A percentile compares a stretch with the other conserved stretches of the same genome.
Evolutionary conservation across 2,329 filamentous ascomycete species (phyloP).

Genomic region (Pseudopithomyces maydicus): DNA sequence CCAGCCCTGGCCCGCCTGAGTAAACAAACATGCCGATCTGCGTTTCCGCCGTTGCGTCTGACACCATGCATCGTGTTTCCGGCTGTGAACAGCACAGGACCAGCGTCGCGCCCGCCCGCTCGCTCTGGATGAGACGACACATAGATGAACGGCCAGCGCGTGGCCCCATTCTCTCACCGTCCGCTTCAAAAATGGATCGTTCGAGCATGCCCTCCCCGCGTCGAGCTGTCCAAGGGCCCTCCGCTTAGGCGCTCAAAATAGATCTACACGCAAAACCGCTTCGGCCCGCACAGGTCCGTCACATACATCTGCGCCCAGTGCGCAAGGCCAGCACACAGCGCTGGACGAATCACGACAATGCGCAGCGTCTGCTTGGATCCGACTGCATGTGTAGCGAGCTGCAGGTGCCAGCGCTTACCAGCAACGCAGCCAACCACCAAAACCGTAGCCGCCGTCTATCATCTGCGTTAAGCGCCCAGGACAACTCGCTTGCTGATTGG

Average conservation of each 20-base stretch:
- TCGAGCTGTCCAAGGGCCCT: not conserved
- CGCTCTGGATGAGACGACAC: constrained; percentile 16
- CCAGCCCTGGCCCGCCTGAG: constrained; percentile 8
- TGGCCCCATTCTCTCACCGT: not conserved
- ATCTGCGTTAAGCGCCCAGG: constrained; percentile 39
- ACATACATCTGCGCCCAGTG: constrained; percentile 38
- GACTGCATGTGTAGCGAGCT: constrained; percentile 34
- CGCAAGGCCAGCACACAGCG: constrained; percentile 32
- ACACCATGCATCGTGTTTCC: not conserved
- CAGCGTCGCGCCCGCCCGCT: constrained; percentile 18
- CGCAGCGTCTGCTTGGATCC: constrained; percentile 20
- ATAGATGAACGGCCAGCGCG: constrained; percentile 12
- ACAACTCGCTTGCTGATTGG: constrained; percentile 39
- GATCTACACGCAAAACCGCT: constrained; percentile 35
- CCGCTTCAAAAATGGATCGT: constrained; percentile 11
- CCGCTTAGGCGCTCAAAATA: constrained; percentile 36
- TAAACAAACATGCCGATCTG: constrained; percentile 5
- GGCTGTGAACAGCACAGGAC: constrained; percentile 20
- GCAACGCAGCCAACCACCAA: constrained; percentile 40
- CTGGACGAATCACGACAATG: constrained; percentile 31
- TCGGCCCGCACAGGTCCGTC: constrained; percentile 38
- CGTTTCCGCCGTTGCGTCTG: not conserved
- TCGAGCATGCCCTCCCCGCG: constrained; percentile 1
- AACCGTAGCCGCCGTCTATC: constrained; percentile 41
- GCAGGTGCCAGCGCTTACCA: constrained; percentile 43